Percentiles rank a stretch among this genome's conserved stretches.
Evolutionary conservation across 129 eudicot genomes (phyloP).

Genomic region (Chrysanthemum makinoi): DNA sequence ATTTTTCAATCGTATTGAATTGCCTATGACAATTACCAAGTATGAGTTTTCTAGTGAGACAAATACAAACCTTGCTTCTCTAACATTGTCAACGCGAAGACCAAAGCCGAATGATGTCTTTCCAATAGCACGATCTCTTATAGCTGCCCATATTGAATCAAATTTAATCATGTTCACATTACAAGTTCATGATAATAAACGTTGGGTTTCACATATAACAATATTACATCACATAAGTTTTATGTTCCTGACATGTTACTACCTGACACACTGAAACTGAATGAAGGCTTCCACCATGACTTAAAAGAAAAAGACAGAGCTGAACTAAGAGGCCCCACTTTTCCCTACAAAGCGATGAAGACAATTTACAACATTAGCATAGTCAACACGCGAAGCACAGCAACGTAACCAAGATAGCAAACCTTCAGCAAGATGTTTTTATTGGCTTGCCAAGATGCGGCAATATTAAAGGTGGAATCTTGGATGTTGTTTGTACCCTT

Average conservation of each 20-base stretch:
- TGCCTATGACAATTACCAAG: not conserved
- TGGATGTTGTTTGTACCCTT: constrained; percentile 47
- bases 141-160: constrained; percentile 41
- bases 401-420: constrained; percentile 1
- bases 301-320: constrained; percentile 82
- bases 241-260: not conserved
- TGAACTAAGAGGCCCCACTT: constrained; percentile 81
- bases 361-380: not conserved
- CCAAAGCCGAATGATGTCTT: constrained; percentile 80
- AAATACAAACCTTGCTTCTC: constrained; percentile 73
- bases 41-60: not conserved
- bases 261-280: constrained; percentile 87
- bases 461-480: constrained; percentile 87
- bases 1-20: not conserved
- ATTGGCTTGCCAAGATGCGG: constrained; percentile 99
- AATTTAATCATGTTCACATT: not conserved
- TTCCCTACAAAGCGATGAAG: constrained; percentile 53
- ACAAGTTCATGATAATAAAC: constrained; percentile 4
- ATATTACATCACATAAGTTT: constrained; percentile 3
- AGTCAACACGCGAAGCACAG: constrained; percentile 8
- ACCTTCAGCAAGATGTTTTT: constrained; percentile 88
- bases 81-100: constrained; percentile 70
- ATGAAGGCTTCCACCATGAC: constrained; percentile 98
- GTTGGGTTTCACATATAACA: not conserved
- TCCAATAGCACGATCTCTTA: constrained; percentile 60